Evolutionary conservation across 352 stramenopile species (phyloP), one percentile per base, ranked within the genome.

Genomic region (Phytophthora palmivora): DNA sequence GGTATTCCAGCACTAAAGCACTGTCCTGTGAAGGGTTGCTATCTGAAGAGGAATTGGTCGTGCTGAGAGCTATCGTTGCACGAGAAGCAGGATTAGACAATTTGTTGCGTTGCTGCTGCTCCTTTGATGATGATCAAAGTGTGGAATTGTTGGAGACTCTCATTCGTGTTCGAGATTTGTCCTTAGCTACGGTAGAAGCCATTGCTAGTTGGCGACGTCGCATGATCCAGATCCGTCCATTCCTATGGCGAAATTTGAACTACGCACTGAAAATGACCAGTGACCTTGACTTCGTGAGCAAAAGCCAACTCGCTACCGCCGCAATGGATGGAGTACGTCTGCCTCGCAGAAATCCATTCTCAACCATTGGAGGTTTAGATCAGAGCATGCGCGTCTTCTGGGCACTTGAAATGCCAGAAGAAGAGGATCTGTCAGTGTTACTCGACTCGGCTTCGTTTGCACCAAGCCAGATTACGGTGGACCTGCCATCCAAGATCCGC

Each of bases 271-370:
- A 84, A 38, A 89, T 94, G 79, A 69, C 69, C 6, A 75, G 70
- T 39, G 85, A 94, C 39, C 30, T 86, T 1, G 85, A 94, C 38
- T 92, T 94, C 38, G 53, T 92, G n/a, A 87, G 70, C 52, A 85
- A 87, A 48, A 93, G 82, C 42, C 78, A 83, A 18, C 37, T 84
- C 1, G 72, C 74, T 14, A 78, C 70, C 4, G 56, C 58, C 1
- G 79, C 82, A 19, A 78, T 94, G 69, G 82, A 85, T 46, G 82
- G 81, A 5, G 47, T 86, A 12, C 76, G 81, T 2, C 42, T 94
- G 4, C 30, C 49, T 54, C 76, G 82, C 38, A 77, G 81, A 12
- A 92, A 94, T 36, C 84, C 84, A 14, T 90, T 94, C 41, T 83
- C 72, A 26, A 94, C 82, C 2, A 77, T 90, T 34, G 82, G 82